A percentile compares a stretch with the other conserved stretches of the same genome.
These are phyloP conservation scores for Citrus mangshanensis DNA, from an alignment of 345 rosid species.

Conservation along the genomic window DNA sequence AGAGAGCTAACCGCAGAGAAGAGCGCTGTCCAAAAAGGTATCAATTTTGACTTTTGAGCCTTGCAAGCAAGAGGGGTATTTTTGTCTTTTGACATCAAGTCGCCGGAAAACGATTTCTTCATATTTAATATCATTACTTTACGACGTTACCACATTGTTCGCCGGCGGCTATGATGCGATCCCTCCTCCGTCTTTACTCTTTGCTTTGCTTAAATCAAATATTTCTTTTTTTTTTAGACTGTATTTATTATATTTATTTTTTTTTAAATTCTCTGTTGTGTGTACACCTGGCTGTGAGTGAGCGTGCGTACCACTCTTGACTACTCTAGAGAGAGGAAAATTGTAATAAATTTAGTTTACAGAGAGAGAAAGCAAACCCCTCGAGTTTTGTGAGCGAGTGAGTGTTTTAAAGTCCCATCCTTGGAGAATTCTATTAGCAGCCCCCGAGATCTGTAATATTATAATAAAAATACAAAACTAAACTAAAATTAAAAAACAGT, in stretches of 20 bases:
- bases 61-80: neutral
- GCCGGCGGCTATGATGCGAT: neutral
- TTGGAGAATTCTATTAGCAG: neutral
- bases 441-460: neutral
- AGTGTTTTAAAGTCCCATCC: neutral
- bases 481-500: too few relatives aligned
- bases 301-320: neutral
- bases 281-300: neutral
- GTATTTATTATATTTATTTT: neutral
- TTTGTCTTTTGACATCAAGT: neutral
- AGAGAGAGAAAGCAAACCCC: neutral
- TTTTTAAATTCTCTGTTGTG: neutral
- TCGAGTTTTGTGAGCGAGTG: neutral
- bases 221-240: neutral
- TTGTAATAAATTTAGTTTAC: neutral
- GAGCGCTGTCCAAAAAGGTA: slow-evolving; percentile 2
- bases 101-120: neutral
- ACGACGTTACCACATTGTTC: too few relatives aligned
- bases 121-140: too few relatives aligned
- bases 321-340: neutral
- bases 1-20: neutral
- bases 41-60: neutral
- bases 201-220: neutral
- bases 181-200: neutral
- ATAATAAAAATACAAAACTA: neutral